phyloP scores from a whole-genome alignment of 2,329 filamentous ascomycete species.

The Fusarium sp. region DNA sequence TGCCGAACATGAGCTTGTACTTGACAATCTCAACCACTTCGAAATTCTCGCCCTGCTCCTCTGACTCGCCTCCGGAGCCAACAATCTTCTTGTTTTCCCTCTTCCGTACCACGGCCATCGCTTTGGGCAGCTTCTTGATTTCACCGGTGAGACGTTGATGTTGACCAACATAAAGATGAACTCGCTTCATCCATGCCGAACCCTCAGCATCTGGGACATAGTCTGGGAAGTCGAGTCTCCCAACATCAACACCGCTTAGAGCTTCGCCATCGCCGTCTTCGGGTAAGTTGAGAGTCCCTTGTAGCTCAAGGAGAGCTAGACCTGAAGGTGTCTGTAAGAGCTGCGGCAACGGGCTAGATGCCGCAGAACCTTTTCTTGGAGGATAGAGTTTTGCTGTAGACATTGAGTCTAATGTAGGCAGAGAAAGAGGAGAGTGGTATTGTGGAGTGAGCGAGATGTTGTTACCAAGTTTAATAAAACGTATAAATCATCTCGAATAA shows the following conservation, averaged over 20 bases:
- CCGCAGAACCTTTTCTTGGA: conserved; percentile 45
- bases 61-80: conserved; percentile 53
- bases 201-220: conserved; percentile 63
- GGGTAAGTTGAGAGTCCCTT: conserved; percentile 88
- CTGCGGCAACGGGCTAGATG: conserved; percentile 74
- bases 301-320: conserved; percentile 89
- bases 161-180: conserved; percentile 87
- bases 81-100: conserved; percentile 59
- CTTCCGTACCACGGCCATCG: conserved; percentile 81
- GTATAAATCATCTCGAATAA: neutral
- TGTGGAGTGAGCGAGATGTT: neutral
- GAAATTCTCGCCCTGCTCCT: conserved; percentile 62
- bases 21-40: conserved; percentile 90
- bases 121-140: conserved; percentile 83
- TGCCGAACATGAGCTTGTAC: conserved; percentile 87
- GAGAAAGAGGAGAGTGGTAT: neutral
- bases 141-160: conserved; percentile 92
- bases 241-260: conserved; percentile 60
- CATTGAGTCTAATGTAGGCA: conserved; percentile 39
- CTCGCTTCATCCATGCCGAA: conserved; percentile 87
- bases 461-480: neutral
- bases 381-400: conserved; percentile 56
- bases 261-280: conserved; percentile 48
- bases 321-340: conserved; percentile 90
- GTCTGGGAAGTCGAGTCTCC: conserved; percentile 81